Base-by-base conservation (phyloP, 306 rosid species). In the Citrullus amarus region DNA sequence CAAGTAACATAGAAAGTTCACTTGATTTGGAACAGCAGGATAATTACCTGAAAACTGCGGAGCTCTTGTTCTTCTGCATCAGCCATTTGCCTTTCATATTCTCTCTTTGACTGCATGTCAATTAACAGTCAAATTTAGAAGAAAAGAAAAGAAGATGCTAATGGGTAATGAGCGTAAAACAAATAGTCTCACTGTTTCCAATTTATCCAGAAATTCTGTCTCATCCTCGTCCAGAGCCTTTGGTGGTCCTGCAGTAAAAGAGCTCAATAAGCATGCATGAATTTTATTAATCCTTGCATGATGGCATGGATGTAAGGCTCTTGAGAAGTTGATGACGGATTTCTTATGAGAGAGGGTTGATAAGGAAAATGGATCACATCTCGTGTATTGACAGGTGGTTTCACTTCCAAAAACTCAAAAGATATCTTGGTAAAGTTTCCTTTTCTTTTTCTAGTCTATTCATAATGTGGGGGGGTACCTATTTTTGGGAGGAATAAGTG, bases 181-280 rank as follows among this genome's bases (percentile, higher is more conserved):
- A 57, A 79, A 72, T n/a, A 77, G 73, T 55, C 86, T 79, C 70
- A 94, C 96, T 53, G 61, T 61, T 84, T 95, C 97, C 78, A 80
- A 83, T 18, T 79, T 90, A 15, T 95, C 97, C 78, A 95, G 97
- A 84, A 94, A 94, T 79, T 94, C 97, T 0, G 96, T 88, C 92
- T 92, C 98, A 6, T 95, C 98, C 28, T 92, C 97, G 2, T 95
- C 98, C 87, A 95, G 85, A 82, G 98, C 95, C 88, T 95, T 95
- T 57, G 98, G 97, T 11, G 98, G 98, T 80, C 98, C 96, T 94
- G 83, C 48, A 81, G 59, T 41, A 76, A 62, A 70, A 8, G 15
- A 38, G 17, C 25, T 58, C 50, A 41, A 48, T 30, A 68, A 48
- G 38, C 38, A 46, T 22, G 39, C 8, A 36, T 22, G n/a, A n/a